A percentile compares a stretch with the other conserved stretches of the same genome.
Evolutionary conservation across 2,329 filamentous ascomycete genomes (phyloP).

Genomic region (Penicillium oxalicum): DNA sequence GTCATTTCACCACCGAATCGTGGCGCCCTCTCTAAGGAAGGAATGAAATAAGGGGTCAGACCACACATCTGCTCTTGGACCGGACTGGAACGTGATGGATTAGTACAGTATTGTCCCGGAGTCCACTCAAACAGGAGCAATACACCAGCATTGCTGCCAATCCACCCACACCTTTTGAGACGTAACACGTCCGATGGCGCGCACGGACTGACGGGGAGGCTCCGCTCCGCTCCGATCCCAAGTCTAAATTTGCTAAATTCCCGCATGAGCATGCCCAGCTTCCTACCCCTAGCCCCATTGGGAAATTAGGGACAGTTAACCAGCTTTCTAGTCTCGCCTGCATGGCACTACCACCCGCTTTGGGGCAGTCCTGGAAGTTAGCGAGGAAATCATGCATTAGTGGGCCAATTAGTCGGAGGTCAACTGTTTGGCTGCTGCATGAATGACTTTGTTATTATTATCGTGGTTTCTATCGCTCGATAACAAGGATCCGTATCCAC

Average conservation of each 20-base stretch:
- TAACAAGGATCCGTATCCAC: too few relatives aligned
- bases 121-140: too few relatives aligned
- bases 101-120: too few relatives aligned
- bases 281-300: neutral
- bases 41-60: too few relatives aligned
- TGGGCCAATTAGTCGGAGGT: too few relatives aligned
- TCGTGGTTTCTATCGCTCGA: too few relatives aligned
- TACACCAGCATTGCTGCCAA: neutral
- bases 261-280: neutral
- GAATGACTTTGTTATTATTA: too few relatives aligned
- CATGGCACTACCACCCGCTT: neutral
- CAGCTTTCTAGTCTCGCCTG: neutral
- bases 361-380: neutral
- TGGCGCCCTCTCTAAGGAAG: too few relatives aligned
- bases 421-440: too few relatives aligned
- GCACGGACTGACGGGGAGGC: neutral
- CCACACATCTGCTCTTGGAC: too few relatives aligned
- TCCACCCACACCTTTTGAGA: neutral
- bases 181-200: neutral
- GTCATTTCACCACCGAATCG: too few relatives aligned
- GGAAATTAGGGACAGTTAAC: neutral
- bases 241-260: neutral
- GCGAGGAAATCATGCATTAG: neutral
- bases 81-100: too few relatives aligned
- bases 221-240: constrained; percentile 1